Base-by-base conservation (phyloP, 345 rosid species). In the Eucalyptus paniculata region DNA sequence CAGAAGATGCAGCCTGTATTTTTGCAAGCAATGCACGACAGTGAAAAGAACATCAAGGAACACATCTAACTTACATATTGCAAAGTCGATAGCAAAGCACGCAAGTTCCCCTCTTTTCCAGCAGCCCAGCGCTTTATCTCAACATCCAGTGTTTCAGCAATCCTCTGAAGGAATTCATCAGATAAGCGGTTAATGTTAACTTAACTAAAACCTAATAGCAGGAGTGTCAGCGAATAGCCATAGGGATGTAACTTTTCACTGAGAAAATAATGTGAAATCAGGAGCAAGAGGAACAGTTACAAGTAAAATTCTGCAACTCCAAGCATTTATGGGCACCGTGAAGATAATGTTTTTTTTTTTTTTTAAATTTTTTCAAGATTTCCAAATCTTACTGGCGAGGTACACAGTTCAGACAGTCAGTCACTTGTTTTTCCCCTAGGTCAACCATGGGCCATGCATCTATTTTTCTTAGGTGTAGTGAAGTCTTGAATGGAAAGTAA, bases 111-210 rank as follows among this genome's bases (percentile, higher is more conserved):
- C 87, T 93, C 93, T 90, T 92, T 93, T 60, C 94, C 94, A 30
- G 94, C 90, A 88, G 95, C 93, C 95, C 95, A 94, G 40, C 94
- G 93, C 92, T 88, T 92, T 89, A 94, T 94, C 92, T 94, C 94
- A 67, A 83, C 87, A 81, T 94, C 95, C 67, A 92, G 88, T 49
- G 93, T 92, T 88, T 94, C 95, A 82, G 92, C 93, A 90, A 94
- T 91, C 88, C 93, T 94, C 95, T 94, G 95, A 88, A 49, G 89
- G 89, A 45, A 50, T 85, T 88, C 50, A n/a, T 58, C 58, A 49
- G 87, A 69, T 18, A 60, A 87, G 42, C 32, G 3, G 67, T 23
- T 86, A 28, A 86, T 10, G 28, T 50, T 37, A 77, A 21, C 47
- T n/a, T 37, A 77, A 37, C 5, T 28, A 77, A 77, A 77, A 40